Evolutionary conservation across 352 stramenopile genomes (phyloP).

Genomic region (Phytopythium chamaehyphon): DNA sequence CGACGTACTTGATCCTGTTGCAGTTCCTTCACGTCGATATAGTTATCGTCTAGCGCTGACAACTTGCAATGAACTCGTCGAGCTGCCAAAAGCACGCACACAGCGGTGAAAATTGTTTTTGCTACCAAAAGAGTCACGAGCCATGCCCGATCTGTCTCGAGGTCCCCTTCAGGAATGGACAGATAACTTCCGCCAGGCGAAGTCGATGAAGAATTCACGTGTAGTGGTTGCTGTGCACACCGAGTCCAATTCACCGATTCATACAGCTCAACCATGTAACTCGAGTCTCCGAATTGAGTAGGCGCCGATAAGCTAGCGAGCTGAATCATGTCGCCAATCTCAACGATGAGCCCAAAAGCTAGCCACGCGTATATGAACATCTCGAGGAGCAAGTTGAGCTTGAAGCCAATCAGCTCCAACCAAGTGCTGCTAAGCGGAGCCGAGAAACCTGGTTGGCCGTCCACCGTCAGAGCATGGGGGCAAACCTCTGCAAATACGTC

Average conservation of each 20-base stretch:
- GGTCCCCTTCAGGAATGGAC: constrained; percentile 25
- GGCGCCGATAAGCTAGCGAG: constrained; percentile 24
- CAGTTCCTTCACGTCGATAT: constrained; percentile 65
- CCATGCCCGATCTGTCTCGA: constrained; percentile 49
- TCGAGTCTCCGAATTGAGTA: constrained; percentile 21
- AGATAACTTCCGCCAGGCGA: constrained; percentile 11
- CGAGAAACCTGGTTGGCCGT: constrained; percentile 55
- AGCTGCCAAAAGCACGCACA: constrained; percentile 23
- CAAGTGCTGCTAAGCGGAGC: constrained; percentile 64
- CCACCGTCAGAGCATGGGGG: constrained; percentile 57
- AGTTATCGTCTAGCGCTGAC: constrained; percentile 63
- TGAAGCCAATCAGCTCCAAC: constrained; percentile 50
- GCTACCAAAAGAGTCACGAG: constrained; percentile 29
- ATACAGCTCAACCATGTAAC: constrained; percentile 32
- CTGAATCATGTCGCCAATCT: constrained; percentile 49
- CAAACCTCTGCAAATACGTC: constrained; percentile 68
- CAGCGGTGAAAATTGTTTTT: constrained; percentile 31
- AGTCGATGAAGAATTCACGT: constrained; percentile 7
- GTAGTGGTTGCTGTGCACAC: constrained; percentile 9
- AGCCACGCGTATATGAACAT: constrained; percentile 52
- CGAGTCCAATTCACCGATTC: constrained; percentile 22
- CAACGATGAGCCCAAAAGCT: constrained; percentile 50
- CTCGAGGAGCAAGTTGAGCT: constrained; percentile 43
- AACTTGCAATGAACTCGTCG: constrained; percentile 54
- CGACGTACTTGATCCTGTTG: constrained; percentile 48